A percentile compares a stretch with the other conserved stretches of the same genome.
phyloP scores from a whole-genome alignment of 2,329 filamentous ascomycete genomes.

The Lithohypha guttulata region DNA sequence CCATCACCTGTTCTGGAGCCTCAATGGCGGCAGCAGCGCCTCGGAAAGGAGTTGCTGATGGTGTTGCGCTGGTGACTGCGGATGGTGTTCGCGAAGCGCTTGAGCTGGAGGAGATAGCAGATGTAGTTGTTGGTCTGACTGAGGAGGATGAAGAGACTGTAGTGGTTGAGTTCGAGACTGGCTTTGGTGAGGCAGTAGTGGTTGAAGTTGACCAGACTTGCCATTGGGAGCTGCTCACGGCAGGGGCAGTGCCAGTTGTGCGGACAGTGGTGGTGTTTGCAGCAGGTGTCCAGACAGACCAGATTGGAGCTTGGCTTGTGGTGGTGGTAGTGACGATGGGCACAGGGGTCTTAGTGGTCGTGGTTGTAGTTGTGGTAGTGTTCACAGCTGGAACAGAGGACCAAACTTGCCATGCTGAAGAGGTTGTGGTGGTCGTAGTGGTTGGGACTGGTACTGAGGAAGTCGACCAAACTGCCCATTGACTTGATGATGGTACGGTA shows the following conservation, averaged over 20 bases:
- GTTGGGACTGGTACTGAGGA: conserved; percentile 1
- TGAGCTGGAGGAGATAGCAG: background rate
- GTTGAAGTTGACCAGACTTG: background rate
- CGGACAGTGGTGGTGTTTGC: background rate
- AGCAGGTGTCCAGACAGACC: conserved; percentile 1
- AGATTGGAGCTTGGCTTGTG: no score
- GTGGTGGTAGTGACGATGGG: background rate
- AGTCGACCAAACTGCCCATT: background rate
- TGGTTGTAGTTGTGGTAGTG: background rate
- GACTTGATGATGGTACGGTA: background rate
- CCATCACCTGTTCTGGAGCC: conserved; percentile 1
- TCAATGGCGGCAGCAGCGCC: conserved; percentile 1
- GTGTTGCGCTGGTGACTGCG: background rate
- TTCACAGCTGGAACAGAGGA: background rate
- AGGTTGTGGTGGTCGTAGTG: conserved; percentile 1
- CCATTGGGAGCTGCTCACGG: background rate
- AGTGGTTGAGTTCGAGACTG: background rate
- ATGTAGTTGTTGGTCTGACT: background rate
- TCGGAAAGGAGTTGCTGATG: background rate
- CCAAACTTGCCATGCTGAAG: background rate
- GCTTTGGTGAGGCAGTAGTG: background rate
- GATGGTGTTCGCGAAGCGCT: background rate
- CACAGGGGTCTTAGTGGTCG: background rate
- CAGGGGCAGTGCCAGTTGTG: background rate
- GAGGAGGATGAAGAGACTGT: background rate